These are phyloP conservation scores for Saccharomyces kudriavzevii DNA, from an alignment of 805 yeast species.

Conservation along the genomic window DNA sequence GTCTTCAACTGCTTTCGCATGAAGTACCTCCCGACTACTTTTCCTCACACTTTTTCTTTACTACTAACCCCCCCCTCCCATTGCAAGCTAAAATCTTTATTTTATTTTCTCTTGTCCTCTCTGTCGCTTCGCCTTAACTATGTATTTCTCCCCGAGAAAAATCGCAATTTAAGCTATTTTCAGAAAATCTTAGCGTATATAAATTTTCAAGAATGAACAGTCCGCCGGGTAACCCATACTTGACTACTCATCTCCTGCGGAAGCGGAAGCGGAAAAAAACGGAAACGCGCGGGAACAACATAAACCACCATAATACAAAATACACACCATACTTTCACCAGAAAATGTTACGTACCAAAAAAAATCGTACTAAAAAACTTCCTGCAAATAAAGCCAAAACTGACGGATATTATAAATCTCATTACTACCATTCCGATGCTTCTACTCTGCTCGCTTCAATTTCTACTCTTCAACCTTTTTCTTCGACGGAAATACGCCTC, in stretches of 20 bases:
- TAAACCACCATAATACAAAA: neutral
- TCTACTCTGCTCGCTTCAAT: neutral
- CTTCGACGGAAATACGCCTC: neutral
- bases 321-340: no score
- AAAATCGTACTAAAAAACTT: neutral
- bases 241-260: neutral
- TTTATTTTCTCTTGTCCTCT: neutral
- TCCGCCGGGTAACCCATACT: neutral
- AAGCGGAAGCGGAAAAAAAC: neutral
- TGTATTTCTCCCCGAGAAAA: neutral
- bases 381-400: neutral
- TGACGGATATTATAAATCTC: neutral
- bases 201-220: neutral
- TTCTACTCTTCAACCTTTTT: neutral
- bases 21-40: neutral
- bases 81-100: neutral
- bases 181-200: neutral
- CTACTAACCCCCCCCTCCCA: neutral
- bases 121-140: neutral
- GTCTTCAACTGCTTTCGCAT: constrained; percentile 20
- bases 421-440: neutral
- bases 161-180: neutral
- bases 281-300: neutral
- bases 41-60: neutral
- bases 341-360: no score